phyloP scores from a whole-genome alignment of 345 rosid species.

The Populus ilicifolia region DNA sequence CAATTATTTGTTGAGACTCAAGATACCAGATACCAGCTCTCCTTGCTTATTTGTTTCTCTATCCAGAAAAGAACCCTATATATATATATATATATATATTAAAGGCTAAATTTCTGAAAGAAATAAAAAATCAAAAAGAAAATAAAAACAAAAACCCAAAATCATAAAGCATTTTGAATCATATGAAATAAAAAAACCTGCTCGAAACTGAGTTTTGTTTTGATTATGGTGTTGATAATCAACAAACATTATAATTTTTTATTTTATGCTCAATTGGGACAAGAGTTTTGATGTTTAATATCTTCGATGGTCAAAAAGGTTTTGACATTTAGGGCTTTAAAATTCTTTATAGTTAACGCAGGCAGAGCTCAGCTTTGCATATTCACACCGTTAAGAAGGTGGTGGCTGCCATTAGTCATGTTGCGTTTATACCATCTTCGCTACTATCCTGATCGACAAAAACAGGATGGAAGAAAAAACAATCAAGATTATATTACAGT shows the following conservation, averaged over 20 bases:
- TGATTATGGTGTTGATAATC: too few species aligned
- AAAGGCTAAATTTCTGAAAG: too few species aligned
- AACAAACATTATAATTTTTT: too few species aligned
- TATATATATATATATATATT: too few species aligned
- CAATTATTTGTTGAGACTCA: neutral
- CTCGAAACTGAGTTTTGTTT: too few species aligned
- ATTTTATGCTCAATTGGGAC: too few species aligned
- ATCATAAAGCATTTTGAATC: too few species aligned
- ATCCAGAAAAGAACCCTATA: neutral
- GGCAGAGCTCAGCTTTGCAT: neutral
- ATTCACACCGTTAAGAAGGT: neutral
- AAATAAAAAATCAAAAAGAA: too few species aligned
- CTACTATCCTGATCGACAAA: neutral
- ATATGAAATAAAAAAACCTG: too few species aligned
- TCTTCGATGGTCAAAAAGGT: neutral
- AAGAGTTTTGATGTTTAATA: neutral
- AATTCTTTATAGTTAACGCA: neutral
- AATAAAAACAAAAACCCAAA: too few species aligned
- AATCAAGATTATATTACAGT: slow-evolving; percentile 9
- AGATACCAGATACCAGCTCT: neutral
- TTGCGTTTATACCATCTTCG: neutral
- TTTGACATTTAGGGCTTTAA: too few species aligned
- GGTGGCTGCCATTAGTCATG: neutral
- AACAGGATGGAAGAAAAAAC: neutral
- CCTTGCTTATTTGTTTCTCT: neutral